phyloP scores from a whole-genome alignment of 768 basidiomycete species.

The Calocera viscosa region DNA sequence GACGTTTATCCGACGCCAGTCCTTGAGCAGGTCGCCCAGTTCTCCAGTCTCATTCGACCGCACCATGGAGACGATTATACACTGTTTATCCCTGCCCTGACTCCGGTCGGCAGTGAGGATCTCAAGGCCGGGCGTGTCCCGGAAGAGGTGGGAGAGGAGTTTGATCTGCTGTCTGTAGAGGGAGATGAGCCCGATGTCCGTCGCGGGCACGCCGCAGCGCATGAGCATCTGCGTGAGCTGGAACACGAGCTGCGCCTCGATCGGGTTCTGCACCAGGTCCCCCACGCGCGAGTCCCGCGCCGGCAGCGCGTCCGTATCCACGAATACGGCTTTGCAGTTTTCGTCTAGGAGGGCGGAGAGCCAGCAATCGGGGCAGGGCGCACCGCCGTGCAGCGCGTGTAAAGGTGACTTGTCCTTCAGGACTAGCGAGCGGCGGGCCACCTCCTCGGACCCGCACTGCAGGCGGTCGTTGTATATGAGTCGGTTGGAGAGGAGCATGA shows the following conservation, averaged over 20 bases:
- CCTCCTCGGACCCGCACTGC: slow-evolving; percentile 59
- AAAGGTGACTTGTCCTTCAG: slow-evolving; percentile 41
- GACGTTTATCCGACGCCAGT: slow-evolving; percentile 95
- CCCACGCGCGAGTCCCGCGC: slow-evolving; percentile 72
- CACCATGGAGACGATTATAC: slow-evolving; percentile 85
- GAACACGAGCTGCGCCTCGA: slow-evolving; percentile 46
- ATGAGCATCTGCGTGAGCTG: slow-evolving; percentile 57
- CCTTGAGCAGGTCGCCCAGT: slow-evolving; percentile 82
- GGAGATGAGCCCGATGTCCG: slow-evolving; percentile 78
- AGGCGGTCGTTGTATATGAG: slow-evolving; percentile 73
- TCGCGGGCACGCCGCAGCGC: slow-evolving; percentile 47
- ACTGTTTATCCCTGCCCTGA: slow-evolving; percentile 93
- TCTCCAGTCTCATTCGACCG: slow-evolving; percentile 66
- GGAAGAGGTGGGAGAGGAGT: slow-evolving; percentile 56
- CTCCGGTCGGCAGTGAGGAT: slow-evolving; percentile 85
- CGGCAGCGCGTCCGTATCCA: slow-evolving; percentile 79
- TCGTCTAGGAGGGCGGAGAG: slow-evolving; percentile 48
- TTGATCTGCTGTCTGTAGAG: slow-evolving; percentile 95
- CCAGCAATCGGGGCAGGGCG: slow-evolving; percentile 48
- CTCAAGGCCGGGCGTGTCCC: slow-evolving; percentile 49
- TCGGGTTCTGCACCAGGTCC: slow-evolving; percentile 78
- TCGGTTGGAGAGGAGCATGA: slow-evolving; percentile 80
- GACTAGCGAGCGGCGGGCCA: slow-evolving; percentile 47
- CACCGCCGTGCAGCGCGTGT: slow-evolving; percentile 32
- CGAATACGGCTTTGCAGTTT: slow-evolving; percentile 79